These are phyloP conservation scores for Lodderomyces pseudojiufengensis DNA, from an alignment of 1,139 yeast species.

Conservation along the genomic window DNA sequence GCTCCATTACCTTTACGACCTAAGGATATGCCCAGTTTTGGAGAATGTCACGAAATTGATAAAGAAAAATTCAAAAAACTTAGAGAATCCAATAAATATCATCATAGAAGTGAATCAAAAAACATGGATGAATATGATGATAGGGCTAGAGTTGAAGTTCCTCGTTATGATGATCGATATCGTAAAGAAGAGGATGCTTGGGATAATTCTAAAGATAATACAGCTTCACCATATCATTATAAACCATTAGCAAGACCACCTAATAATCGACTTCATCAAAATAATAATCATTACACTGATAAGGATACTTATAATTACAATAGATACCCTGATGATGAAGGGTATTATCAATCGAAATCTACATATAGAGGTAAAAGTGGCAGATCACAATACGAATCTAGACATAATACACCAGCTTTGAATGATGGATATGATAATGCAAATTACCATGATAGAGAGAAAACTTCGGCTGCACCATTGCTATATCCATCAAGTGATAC, in stretches of 20 bases:
- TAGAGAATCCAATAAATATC: constrained; percentile 9
- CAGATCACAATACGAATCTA: neutral
- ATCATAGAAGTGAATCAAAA: constrained; percentile 6
- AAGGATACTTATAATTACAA: neutral
- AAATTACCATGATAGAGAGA: neutral
- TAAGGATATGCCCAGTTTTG: constrained; percentile 61
- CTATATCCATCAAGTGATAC: too few relatives aligned
- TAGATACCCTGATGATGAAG: neutral
- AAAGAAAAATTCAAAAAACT: constrained; percentile 53
- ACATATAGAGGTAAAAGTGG: too few relatives aligned
- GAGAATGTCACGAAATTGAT: constrained; percentile 88
- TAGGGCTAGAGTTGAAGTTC: constrained; percentile 2
- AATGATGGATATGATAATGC: neutral
- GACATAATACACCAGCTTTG: neutral
- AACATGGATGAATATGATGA: constrained; percentile 6
- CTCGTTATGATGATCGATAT: constrained; percentile 1
- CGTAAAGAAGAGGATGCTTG: neutral
- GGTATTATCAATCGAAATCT: too few relatives aligned
- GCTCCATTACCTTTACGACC: constrained; percentile 63
- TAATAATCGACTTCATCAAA: neutral
- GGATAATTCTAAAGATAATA: neutral
- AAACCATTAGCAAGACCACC: neutral
- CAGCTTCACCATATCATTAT: neutral
- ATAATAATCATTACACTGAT: neutral
- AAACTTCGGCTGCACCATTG: too few relatives aligned